Evolutionary conservation across 805 yeast species (phyloP).

Genomic region (Candida sithepensis): DNA sequence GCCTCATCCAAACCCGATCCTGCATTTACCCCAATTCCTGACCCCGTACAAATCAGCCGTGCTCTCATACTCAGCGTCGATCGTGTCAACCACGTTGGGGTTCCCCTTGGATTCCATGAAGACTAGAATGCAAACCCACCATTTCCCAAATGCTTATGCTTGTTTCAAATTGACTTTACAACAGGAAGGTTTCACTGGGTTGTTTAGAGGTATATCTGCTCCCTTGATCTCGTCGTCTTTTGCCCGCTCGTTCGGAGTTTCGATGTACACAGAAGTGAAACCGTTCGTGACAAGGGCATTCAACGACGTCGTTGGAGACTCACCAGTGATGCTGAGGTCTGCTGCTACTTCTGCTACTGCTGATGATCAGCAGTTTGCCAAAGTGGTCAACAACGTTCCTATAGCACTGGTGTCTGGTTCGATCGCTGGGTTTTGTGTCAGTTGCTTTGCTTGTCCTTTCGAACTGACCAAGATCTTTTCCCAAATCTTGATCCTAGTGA

Average conservation of each 20-base stretch:
- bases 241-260: slow-evolving; percentile 62
- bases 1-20: slow-evolving; percentile 38
- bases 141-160: slow-evolving; percentile 51
- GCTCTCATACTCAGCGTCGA: slow-evolving; percentile 61
- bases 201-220: slow-evolving; percentile 74
- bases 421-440: slow-evolving; percentile 60
- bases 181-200: slow-evolving; percentile 64
- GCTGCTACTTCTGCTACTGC: neutral
- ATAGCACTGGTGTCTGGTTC: slow-evolving; percentile 54
- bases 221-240: slow-evolving; percentile 66
- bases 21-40: slow-evolving; percentile 43
- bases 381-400: slow-evolving; percentile 39
- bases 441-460: slow-evolving; percentile 75
- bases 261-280: slow-evolving; percentile 55
- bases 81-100: slow-evolving; percentile 65
- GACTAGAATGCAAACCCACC: slow-evolving; percentile 80
- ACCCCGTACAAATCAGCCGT: slow-evolving; percentile 55
- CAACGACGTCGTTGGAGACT: slow-evolving; percentile 11
- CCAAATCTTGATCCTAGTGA: slow-evolving; percentile 57
- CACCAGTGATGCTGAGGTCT: slow-evolving; percentile 8
- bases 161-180: slow-evolving; percentile 54
- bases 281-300: slow-evolving; percentile 32
- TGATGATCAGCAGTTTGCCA: slow-evolving; percentile 10
- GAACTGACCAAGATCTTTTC: slow-evolving; percentile 81
- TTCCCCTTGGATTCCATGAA: slow-evolving; percentile 85